phyloP scores from a whole-genome alignment of 306 rosid species.

The Senna tora region DNA sequence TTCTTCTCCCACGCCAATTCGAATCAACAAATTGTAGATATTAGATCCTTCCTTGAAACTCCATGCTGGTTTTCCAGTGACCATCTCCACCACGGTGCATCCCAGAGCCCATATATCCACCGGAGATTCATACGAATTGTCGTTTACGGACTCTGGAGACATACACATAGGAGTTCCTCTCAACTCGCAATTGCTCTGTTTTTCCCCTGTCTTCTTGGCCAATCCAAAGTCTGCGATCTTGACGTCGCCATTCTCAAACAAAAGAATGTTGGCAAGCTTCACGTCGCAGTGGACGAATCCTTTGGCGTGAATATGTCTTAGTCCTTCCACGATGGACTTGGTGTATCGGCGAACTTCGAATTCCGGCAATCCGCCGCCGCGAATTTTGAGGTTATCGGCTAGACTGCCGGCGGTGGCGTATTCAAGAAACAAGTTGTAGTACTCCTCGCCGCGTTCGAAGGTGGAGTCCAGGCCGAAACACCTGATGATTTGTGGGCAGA shows the following conservation, averaged over 20 bases:
- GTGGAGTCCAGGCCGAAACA: conserved; percentile 56
- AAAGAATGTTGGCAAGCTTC: conserved; percentile 71
- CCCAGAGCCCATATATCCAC: conserved; percentile 83
- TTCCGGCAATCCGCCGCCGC: conserved; percentile 58
- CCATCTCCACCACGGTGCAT: conserved; percentile 75
- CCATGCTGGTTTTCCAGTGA: conserved; percentile 75
- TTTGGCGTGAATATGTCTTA: conserved; percentile 50
- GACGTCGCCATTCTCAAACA: conserved; percentile 51
- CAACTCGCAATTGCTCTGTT: conserved; percentile 41
- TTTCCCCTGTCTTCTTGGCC: conserved; percentile 45
- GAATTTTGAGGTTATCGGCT: conserved; percentile 50
- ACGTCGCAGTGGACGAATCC: conserved; percentile 92
- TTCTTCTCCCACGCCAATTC: conserved; percentile 70
- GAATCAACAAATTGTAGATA: conserved; percentile 51
- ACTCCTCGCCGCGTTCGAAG: conserved; percentile 49
- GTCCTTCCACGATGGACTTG: conserved; percentile 55
- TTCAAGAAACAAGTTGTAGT: conserved; percentile 66
- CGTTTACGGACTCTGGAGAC: conserved; percentile 82
- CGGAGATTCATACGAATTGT: conserved; percentile 59
- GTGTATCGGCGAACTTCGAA: conserved; percentile 48
- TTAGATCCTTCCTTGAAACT: conserved; percentile 32
- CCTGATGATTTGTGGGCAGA: conserved; percentile 51
- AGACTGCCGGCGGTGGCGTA: conserved; percentile 67
- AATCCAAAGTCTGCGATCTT: conserved; percentile 89
- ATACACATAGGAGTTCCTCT: conserved; percentile 81